These are phyloP conservation scores for Barnettozyma siamensis DNA, from an alignment of 805 yeast genomes.

Conservation along the genomic window DNA sequence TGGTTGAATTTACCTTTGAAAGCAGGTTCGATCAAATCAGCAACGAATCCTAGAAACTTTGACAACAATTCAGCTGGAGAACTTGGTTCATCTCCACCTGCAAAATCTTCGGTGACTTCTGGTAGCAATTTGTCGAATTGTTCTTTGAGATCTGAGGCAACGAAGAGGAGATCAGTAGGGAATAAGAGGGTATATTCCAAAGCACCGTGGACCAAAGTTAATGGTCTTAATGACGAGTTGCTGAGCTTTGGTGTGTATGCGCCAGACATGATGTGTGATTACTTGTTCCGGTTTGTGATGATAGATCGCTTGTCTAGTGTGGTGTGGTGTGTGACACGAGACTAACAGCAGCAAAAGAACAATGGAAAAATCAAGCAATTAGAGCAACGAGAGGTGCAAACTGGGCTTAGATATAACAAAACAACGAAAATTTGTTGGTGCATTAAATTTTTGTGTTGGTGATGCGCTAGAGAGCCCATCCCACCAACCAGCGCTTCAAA, in stretches of 20 bases:
- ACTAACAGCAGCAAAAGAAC: constrained; percentile 2
- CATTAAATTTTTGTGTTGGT: constrained; percentile 3
- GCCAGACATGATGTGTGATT: constrained; percentile 19
- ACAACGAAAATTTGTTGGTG: constrained; percentile 6
- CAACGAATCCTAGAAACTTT: constrained; percentile 72
- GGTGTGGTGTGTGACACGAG: constrained; percentile 5
- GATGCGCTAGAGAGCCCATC: neutral
- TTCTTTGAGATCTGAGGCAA: constrained; percentile 81
- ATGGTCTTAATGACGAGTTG: constrained; percentile 59
- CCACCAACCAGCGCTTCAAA: neutral
- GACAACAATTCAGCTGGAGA: constrained; percentile 82
- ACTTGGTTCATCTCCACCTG: constrained; percentile 82
- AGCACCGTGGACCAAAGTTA: constrained; percentile 76
- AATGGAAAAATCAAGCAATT: constrained; percentile 1
- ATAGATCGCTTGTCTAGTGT: neutral
- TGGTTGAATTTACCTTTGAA: constrained; percentile 57
- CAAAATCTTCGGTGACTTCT: constrained; percentile 74
- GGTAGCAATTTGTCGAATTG: constrained; percentile 76
- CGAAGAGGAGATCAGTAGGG: constrained; percentile 73
- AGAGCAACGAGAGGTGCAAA: constrained; percentile 2
- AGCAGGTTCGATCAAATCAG: constrained; percentile 39
- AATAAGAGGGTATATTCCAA: constrained; percentile 85
- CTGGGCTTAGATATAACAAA: constrained; percentile 4
- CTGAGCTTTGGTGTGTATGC: constrained; percentile 25
- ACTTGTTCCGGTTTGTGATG: neutral